Evolutionary conservation across 2,329 filamentous ascomycete species (phyloP).

Genomic region (Pseudogymnoascus sp.): DNA sequence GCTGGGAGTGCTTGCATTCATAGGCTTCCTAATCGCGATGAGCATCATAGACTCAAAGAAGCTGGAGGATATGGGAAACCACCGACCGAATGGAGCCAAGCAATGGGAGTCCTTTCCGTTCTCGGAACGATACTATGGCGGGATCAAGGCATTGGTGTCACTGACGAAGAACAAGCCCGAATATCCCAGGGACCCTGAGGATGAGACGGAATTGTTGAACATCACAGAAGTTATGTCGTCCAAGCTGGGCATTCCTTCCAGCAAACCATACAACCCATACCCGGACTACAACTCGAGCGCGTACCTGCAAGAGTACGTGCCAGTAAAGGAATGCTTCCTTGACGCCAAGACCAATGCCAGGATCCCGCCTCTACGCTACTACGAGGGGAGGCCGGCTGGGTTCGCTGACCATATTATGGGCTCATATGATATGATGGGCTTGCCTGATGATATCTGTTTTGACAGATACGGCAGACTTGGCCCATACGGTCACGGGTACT

Average conservation of each 20-base stretch:
- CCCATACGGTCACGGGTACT: constrained; percentile 86
- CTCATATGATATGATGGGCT: constrained; percentile 71
- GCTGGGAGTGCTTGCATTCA: constrained; percentile 63
- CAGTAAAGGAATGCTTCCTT: constrained; percentile 67
- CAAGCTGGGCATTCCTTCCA: constrained; percentile 34
- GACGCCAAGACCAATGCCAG: constrained; percentile 56
- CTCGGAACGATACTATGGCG: constrained; percentile 81
- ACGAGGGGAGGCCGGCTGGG: constrained; percentile 68
- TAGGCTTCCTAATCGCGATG: constrained; percentile 64
- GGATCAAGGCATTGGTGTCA: constrained; percentile 62
- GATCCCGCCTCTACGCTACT: constrained; percentile 64
- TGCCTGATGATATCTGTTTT: constrained; percentile 83
- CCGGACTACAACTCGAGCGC: constrained; percentile 40
- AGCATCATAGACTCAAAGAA: constrained; percentile 61
- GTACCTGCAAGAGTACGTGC: constrained; percentile 40
- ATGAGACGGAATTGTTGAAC: constrained; percentile 43
- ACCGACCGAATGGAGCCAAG: constrained; percentile 52
- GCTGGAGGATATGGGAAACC: constrained; percentile 49
- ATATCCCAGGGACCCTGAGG: constrained; percentile 58
- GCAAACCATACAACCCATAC: constrained; percentile 54
- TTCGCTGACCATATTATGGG: constrained; percentile 80
- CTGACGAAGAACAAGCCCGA: constrained; percentile 63
- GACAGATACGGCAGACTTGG: constrained; percentile 83
- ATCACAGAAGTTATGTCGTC: constrained; percentile 27
- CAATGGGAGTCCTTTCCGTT: constrained; percentile 82